phyloP scores from a whole-genome alignment of 257 asterid species.

The Fraxinus quadrangulata region DNA sequence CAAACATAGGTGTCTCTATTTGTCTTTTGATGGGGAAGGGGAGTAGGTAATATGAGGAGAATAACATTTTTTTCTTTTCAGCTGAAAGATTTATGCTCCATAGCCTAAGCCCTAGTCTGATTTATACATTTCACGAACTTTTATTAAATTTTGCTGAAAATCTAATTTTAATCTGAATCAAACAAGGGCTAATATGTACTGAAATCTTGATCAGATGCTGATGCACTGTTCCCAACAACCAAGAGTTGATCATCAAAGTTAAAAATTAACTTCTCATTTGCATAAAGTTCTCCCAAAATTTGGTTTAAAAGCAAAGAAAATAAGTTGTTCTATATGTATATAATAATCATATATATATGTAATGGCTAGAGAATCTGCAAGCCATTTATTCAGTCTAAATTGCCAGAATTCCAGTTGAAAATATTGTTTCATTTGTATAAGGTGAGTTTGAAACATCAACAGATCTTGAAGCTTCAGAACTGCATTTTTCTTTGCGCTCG shows the following conservation, averaged over 20 bases:
- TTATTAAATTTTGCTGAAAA: no score
- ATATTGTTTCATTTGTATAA: neutral
- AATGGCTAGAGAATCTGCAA: no score
- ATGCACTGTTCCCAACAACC: neutral
- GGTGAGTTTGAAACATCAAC: constrained; percentile 28
- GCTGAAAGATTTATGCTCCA: no score
- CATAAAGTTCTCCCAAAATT: neutral
- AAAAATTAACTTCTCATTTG: no score
- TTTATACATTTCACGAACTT: no score
- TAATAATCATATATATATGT: neutral
- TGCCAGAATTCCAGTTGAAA: neutral
- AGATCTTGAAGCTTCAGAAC: constrained; percentile 34
- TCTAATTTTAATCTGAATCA: no score
- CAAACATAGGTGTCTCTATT: no score
- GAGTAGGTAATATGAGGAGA: no score
- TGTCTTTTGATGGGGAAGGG: no score
- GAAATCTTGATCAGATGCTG: neutral
- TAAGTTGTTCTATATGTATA: no score
- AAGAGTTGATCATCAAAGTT: neutral
- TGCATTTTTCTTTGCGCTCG: constrained; percentile 63
- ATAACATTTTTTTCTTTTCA: no score
- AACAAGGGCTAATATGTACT: neutral
- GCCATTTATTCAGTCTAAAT: neutral
- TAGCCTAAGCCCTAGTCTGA: no score
- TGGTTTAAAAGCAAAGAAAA: neutral